Evolutionary conservation across 2,329 filamentous ascomycete species (phyloP), one percentile per base, ranked within the genome.

Genomic region (Sclerotinia borealis): DNA sequence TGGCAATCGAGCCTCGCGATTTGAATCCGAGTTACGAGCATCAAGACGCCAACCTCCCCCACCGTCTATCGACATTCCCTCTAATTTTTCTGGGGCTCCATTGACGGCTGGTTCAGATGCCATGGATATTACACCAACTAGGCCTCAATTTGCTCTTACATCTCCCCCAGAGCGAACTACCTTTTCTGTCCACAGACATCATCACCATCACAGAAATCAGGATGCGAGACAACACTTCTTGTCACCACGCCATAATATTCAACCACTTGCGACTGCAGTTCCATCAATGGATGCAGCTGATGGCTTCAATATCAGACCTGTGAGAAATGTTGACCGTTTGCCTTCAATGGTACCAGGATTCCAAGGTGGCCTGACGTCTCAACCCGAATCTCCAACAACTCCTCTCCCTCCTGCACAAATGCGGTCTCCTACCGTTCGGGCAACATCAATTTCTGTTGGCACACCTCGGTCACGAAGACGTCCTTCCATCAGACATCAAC

Each of bases 371-470:
- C 78, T 92, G 61, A 83, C 84, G 48, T 97, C 93, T n/a, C 93
- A 96, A 74, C 95, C 95, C 10, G 90, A 93, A 63, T 97, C 92
- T 15, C 92, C 92, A 1, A 95, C 91, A 8, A 96, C 92, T 0
- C 92, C 92, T 17, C 82, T 90, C 50, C 88, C 88, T 52, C 86
- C 88, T 1, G 79, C 86, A 31, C 87, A 88, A 77, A 74, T 83
- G 65, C 75, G 80, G 71, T 84, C 85, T 41, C 82, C 83, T 7
- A 81, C 81, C 11, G 80, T 81, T 64, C 84, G 78, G 65, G 81
- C 80, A 31, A 80, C 77, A 25, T 84, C 81, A 51, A 81, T 78
- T 68, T 78, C 81, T 27, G 81, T 81, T 2, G 80, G 83, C 3
- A 78, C 80, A 5, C 77, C 78, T 50, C 81, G 87, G 64, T 79